Evolutionary conservation across 2,329 filamentous ascomycete genomes (phyloP).

Genomic region (Hirsutella thompsonii): DNA sequence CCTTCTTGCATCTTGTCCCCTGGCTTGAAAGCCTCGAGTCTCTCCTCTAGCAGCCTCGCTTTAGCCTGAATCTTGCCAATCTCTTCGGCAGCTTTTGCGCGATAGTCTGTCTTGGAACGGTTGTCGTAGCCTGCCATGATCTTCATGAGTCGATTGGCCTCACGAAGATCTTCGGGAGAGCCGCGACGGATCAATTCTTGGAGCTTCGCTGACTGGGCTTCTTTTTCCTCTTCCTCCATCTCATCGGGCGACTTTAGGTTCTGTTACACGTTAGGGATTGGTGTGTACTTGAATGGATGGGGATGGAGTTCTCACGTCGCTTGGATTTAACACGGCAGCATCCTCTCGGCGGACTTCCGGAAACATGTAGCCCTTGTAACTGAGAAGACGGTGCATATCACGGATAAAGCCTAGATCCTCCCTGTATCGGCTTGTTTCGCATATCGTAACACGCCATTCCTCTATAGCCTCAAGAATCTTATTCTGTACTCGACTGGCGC

Average conservation of each 20-base stretch:
- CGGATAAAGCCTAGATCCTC: conserved; percentile 92
- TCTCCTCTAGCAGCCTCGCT: conserved; percentile 81
- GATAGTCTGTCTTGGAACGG: conserved; percentile 90
- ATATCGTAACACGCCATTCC: conserved; percentile 97
- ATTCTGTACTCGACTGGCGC: conserved; percentile 74
- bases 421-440: conserved; percentile 94
- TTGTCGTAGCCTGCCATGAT: conserved; percentile 98
- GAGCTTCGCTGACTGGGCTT: conserved; percentile 93
- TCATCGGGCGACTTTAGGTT: conserved; percentile 94
- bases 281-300: not conserved
- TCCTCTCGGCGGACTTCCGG: conserved; percentile 87
- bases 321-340: conserved; percentile 91
- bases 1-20: conserved; percentile 65
- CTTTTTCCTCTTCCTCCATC: conserved; percentile 94
- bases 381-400: conserved; percentile 92
- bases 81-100: conserved; percentile 93
- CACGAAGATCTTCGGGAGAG: conserved; percentile 83
- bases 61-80: conserved; percentile 94
- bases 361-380: conserved; percentile 95
- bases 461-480: conserved; percentile 94
- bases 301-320: conserved; percentile 57
- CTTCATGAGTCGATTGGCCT: conserved; percentile 97
- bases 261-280: conserved; percentile 31
- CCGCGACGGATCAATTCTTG: conserved; percentile 92
- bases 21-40: conserved; percentile 69